Conservation (phyloP, 192 early-diverging fungal species). For the Backusella luteola region DNA sequence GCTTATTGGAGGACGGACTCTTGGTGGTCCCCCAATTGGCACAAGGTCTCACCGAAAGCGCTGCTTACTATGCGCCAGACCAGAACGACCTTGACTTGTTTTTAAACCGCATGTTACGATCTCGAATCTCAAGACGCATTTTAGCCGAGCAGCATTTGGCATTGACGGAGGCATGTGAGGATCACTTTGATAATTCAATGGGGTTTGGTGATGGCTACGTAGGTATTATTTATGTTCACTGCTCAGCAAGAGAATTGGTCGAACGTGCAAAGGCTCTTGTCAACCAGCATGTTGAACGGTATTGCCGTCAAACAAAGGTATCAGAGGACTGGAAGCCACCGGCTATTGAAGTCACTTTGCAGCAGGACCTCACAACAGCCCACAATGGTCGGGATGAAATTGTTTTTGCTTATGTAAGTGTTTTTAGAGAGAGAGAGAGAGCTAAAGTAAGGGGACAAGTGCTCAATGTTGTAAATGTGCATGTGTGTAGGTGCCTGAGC, state of each 20-base stretch:
- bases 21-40: conserved; percentile 88
- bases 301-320: background rate
- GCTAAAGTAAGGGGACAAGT: background rate
- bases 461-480: background rate
- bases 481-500: conserved; percentile 59
- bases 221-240: conserved; percentile 69
- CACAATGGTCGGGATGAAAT: conserved; percentile 12
- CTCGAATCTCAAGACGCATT: conserved; percentile 86
- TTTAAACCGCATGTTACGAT: conserved; percentile 86
- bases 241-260: conserved; percentile 54
- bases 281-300: conserved; percentile 3
- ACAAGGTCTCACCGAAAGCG: conserved; percentile 81
- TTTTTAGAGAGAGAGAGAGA: background rate
- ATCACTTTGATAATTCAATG: conserved; percentile 40
- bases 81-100: conserved; percentile 81
- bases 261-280: conserved; percentile 23
- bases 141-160: conserved; percentile 92
- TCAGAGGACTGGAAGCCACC: background rate
- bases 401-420: conserved; percentile 32
- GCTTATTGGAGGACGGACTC: conserved; percentile 75
- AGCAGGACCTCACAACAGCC: background rate
- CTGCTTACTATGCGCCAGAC: conserved; percentile 26
- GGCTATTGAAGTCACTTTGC: background rate
- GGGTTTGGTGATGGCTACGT: conserved; percentile 53
- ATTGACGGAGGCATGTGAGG: conserved; percentile 63